A percentile compares a stretch with the other conserved stretches of the same genome.
phyloP scores from a whole-genome alignment of 2,329 filamentous ascomycete genomes.

The Colletotrichum echinochloae region DNA sequence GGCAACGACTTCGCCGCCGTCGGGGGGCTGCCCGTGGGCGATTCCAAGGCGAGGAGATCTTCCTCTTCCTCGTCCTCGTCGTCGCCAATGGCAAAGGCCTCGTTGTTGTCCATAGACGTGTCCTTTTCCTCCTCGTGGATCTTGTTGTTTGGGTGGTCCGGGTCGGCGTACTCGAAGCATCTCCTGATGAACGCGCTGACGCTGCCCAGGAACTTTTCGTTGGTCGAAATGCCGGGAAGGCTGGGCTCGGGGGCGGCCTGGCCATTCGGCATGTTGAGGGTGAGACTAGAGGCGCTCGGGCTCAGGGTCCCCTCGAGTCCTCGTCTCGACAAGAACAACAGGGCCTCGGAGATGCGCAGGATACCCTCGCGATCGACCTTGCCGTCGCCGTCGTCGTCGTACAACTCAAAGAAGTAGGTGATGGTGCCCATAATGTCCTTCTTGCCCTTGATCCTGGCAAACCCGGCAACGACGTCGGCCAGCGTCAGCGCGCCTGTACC shows the following conservation, averaged over 20 bases:
- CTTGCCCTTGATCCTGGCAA: constrained; percentile 92
- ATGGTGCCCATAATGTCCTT: constrained; percentile 98
- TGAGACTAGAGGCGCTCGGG: constrained; percentile 70
- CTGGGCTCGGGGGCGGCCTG: constrained; percentile 53
- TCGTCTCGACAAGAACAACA: constrained; percentile 90
- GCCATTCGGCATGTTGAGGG: constrained; percentile 65
- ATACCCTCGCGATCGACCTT: constrained; percentile 96
- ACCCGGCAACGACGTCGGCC: constrained; percentile 90
- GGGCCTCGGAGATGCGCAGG: constrained; percentile 89
- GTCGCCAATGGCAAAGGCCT: constrained; percentile 81
- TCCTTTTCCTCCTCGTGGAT: constrained; percentile 50
- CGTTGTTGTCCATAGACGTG: constrained; percentile 47
- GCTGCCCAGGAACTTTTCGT: constrained; percentile 90
- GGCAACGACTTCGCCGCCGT: constrained; percentile 53
- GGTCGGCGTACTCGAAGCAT: constrained; percentile 98
- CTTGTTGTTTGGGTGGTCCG: constrained; percentile 79
- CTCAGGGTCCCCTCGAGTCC: constrained; percentile 82
- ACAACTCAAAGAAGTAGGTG: constrained; percentile 97
- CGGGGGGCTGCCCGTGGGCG: constrained; percentile 56
- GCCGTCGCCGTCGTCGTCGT: constrained; percentile 92
- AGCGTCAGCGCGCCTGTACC: constrained; percentile 82
- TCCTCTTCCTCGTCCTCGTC: constrained; percentile 75
- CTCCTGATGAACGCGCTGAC: constrained; percentile 95
- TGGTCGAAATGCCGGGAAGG: constrained; percentile 70
- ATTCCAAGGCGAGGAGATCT: constrained; percentile 72